Evolutionary conservation across 1,139 yeast genomes (phyloP), one percentile per base, ranked within the genome.

Genomic region (Williopsis jadinii): DNA sequence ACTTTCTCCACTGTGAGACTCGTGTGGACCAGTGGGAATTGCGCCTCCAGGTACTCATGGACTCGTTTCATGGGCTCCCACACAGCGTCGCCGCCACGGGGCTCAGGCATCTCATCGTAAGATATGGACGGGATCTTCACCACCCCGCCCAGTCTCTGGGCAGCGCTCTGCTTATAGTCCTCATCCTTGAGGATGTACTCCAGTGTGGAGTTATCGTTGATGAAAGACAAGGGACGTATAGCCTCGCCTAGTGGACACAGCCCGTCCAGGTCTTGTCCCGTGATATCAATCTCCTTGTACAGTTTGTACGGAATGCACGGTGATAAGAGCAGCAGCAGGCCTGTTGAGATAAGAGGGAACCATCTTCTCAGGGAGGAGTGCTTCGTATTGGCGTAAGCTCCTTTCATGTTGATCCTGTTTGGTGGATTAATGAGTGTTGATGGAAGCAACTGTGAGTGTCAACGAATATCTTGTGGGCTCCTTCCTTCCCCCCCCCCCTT

Each of bases 101-200:
- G 24, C 3, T 24, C 24, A 3, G 31, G 30, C 39, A 38, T 38
- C 43, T 66, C 67, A 56, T 82, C 90, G 49, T 63, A 74, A 15
- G 75, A 67, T 49, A 74, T 77, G 3, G 90, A 80, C n/a, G 82
- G 77, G 41, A 80, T 63, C 50, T 67, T 70, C 30, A 83, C 66
- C 2, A 86, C 79, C 6, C 71, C 75, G 10, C 70, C 57, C 36
- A 76, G 59, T 47, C 65, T 67, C 14, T 59, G 54, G 26, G 67
- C 63, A 0, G 79, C 68, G 11, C 52, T 44, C 12, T 62, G 52
- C 43, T 67, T 65, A 51, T 62, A 75, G 0, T 52, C 52, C 11
- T 30, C 34, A 48, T 75, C 75, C 15, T 54, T 36, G 19, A 56
- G 38, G 30, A 58, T 51, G 35, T 41, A 36, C 10, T 54, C 58